Conservation (phyloP, 345 rosid species). For the Noccaea caerulescens region DNA sequence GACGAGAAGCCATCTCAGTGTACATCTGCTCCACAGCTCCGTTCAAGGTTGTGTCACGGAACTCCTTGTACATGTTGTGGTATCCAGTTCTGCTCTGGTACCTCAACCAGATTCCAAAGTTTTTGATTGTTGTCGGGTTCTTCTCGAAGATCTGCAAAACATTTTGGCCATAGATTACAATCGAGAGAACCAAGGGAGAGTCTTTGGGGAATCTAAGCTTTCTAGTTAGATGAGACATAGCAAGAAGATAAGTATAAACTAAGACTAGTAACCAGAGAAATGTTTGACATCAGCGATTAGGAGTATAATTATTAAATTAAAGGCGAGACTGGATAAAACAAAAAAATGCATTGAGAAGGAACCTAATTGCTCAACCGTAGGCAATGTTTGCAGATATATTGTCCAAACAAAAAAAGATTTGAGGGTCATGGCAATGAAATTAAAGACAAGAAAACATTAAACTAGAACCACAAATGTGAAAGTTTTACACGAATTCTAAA, state of each 20-base stretch:
- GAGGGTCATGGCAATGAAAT: background rate
- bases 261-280: too few species aligned
- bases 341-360: too few species aligned
- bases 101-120: constrained; percentile 68
- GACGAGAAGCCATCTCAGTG: constrained; percentile 74
- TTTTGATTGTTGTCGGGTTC: constrained; percentile 64
- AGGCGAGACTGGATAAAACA: too few species aligned
- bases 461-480: background rate
- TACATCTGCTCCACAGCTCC: constrained; percentile 77
- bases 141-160: constrained; percentile 59
- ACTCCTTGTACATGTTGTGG: constrained; percentile 78
- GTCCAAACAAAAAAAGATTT: background rate
- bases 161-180: background rate
- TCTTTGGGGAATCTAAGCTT: background rate
- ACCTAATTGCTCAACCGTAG: too few species aligned
- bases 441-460: background rate
- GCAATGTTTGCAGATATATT: too few species aligned
- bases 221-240: background rate
- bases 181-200: background rate
- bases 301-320: too few species aligned
- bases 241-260: background rate
- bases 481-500: too few species aligned
- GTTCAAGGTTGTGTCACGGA: constrained; percentile 62
- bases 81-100: constrained; percentile 70
- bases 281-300: too few species aligned